Percentiles rank a stretch among this genome's conserved stretches.
Conservation (phyloP, 768 basidiomycete genomes). For the Tylopilus vinaceipallidus region DNA sequence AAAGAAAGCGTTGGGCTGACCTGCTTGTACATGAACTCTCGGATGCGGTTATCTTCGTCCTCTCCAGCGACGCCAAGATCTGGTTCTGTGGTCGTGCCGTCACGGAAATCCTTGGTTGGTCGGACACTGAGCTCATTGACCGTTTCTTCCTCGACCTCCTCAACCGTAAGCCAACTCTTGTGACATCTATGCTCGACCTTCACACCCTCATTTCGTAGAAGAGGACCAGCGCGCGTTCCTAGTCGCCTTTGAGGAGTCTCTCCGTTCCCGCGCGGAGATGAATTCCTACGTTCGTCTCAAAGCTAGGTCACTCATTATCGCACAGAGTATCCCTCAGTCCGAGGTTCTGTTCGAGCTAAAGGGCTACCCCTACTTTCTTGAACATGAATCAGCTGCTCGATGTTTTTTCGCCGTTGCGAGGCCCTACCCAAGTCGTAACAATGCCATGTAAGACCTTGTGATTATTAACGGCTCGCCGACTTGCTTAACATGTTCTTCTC, state of each 20-base stretch:
- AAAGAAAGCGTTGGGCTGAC: slow-evolving; percentile 85
- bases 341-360: slow-evolving; percentile 71
- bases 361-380: slow-evolving; percentile 56
- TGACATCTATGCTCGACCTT: background rate
- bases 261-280: slow-evolving; percentile 50
- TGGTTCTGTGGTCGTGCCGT: slow-evolving; percentile 70
- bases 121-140: slow-evolving; percentile 69
- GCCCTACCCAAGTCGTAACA: slow-evolving; percentile 74
- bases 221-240: slow-evolving; percentile 53
- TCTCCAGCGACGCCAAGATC: slow-evolving; percentile 60
- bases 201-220: slow-evolving; percentile 34
- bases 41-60: slow-evolving; percentile 66
- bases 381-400: slow-evolving; percentile 39
- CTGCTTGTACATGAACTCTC: slow-evolving; percentile 73
- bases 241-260: slow-evolving; percentile 51
- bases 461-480: background rate
- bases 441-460: slow-evolving; percentile 51
- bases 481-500: slow-evolving; percentile 2
- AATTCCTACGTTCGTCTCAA: slow-evolving; percentile 61
- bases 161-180: slow-evolving; percentile 43
- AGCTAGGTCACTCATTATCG: slow-evolving; percentile 37
- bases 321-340: slow-evolving; percentile 31
- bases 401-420: slow-evolving; percentile 76
- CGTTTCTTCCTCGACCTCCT: slow-evolving; percentile 62
- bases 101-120: slow-evolving; percentile 76